Percentiles rank a stretch among this genome's conserved stretches.
Evolutionary conservation across 495 filamentous ascomycete genomes (phyloP).

Genomic region (Lophiotrema nucula): DNA sequence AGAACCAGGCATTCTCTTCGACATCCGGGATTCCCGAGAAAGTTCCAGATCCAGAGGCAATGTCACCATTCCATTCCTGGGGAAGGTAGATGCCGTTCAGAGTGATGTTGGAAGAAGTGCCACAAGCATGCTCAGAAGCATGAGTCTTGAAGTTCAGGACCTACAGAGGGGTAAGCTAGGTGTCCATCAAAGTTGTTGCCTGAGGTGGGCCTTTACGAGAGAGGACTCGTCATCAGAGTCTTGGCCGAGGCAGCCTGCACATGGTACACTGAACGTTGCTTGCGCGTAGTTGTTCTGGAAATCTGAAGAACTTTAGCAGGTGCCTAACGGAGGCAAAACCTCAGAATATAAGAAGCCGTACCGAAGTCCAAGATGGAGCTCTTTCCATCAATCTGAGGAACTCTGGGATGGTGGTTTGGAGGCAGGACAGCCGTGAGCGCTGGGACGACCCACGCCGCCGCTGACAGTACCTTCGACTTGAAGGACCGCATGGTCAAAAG

Average conservation of each 20-base stretch:
- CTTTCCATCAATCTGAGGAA: not conserved
- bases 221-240: constrained; percentile 38
- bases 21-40: constrained; percentile 20
- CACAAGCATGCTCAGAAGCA: constrained; percentile 28
- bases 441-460: constrained; percentile 19
- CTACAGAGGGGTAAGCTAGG: constrained; percentile 29
- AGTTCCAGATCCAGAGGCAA: constrained; percentile 27
- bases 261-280: constrained; percentile 37
- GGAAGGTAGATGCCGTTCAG: constrained; percentile 33
- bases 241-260: constrained; percentile 32
- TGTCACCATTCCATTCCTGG: constrained; percentile 32
- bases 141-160: constrained; percentile 35
- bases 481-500: constrained; percentile 18
- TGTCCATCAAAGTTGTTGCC: constrained; percentile 26
- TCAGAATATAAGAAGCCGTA: constrained; percentile 21
- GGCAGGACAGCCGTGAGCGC: constrained; percentile 24
- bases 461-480: constrained; percentile 17
- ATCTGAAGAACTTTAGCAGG: constrained; percentile 26
- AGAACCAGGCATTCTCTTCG: constrained; percentile 26
- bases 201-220: constrained; percentile 39
- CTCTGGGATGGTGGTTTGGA: not conserved
- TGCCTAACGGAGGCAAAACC: constrained; percentile 28
- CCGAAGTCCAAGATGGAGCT: constrained; percentile 17
- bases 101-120: constrained; percentile 33
- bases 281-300: constrained; percentile 33